These are phyloP conservation scores for Euryodendron excelsum DNA, from an alignment of 148 eudicot species.

Conservation along the genomic window DNA sequence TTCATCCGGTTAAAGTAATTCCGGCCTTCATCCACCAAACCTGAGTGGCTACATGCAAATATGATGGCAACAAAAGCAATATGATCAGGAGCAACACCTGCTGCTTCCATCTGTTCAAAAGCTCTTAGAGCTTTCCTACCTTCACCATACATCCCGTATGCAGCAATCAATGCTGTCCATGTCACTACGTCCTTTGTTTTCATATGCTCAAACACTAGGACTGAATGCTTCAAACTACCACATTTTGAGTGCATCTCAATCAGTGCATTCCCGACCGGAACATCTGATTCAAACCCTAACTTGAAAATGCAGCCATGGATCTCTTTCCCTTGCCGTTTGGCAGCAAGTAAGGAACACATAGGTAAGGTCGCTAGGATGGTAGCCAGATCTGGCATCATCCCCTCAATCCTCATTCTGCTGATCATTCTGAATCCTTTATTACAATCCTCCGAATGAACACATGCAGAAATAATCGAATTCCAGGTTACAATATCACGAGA, in stretches of 20 bases:
- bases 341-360: conserved; percentile 34
- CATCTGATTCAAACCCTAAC: conserved; percentile 27
- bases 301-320: conserved; percentile 32
- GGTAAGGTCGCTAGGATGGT: conserved; percentile 37
- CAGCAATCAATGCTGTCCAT: conserved; percentile 36
- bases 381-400: conserved; percentile 31
- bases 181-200: conserved; percentile 33
- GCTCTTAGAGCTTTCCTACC: conserved; percentile 34
- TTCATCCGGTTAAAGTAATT: conserved; percentile 38
- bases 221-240: conserved; percentile 31
- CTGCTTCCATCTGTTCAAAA: conserved; percentile 40
- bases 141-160: conserved; percentile 46
- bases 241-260: conserved; percentile 46
- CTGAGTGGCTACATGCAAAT: conserved; percentile 59
- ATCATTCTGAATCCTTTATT: conserved; percentile 36
- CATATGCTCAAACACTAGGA: conserved; percentile 34
- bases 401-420: conserved; percentile 35
- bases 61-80: conserved; percentile 40
- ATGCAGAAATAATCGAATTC: conserved; percentile 40
- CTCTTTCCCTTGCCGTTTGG: conserved; percentile 45
- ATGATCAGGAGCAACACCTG: conserved; percentile 41
- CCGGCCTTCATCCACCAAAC: conserved; percentile 43
- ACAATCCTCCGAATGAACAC: conserved; percentile 29
- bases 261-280: conserved; percentile 38
- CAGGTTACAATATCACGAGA: conserved; percentile 39